Evolutionary conservation across 2,329 filamentous ascomycete species (phyloP), one percentile per base, ranked within the genome.

Genomic region (Annulohypoxylon truncatum): DNA sequence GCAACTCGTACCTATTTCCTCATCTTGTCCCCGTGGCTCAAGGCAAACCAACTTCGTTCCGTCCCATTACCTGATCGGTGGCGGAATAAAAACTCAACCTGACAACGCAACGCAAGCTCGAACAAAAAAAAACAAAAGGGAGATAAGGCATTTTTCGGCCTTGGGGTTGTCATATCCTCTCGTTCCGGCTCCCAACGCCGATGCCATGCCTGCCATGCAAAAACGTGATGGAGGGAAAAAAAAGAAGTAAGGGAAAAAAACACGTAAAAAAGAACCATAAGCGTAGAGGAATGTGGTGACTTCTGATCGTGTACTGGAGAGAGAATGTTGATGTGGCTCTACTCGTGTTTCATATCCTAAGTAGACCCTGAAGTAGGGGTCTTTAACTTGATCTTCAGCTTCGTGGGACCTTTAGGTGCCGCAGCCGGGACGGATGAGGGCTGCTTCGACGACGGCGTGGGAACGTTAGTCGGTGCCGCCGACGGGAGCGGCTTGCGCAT

Each of bases 371-470:
- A 26, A 20, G 63, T 28, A 18, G 67, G 38, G 4, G 69, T 61
- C 60, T 73, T 78, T 40, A 77, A 38, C 62, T 76, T 78, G 61
- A 78, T 73, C 64, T 77, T 78, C 13, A 76, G 46, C 59, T 75
- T 76, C 1, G 69, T 52, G 0, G 64, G 56, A 0, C 52, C 59
- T 35, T 70, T 72, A 0, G 74, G 47, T 2, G 70, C 50, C 6
- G 72, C 29, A 46, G 71, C 57, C 3, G 68, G 62, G 1, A 66
- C 61, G 7, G 57, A 46, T 31, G 58, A 24, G 12, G 42, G 44
- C 13, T 35, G 35, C 31, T 55, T 64, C 6, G 71, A 63, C 10
- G 61, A 60, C 53, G 56, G 72, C 28, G 44, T 59, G 53, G 58
- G 70, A 24, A 35, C 70, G 51, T 15, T 68, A 40, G 47, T 51